Evolutionary conservation across 2,329 filamentous ascomycete genomes (phyloP).

Genomic region (Coniochaeta sp.): DNA sequence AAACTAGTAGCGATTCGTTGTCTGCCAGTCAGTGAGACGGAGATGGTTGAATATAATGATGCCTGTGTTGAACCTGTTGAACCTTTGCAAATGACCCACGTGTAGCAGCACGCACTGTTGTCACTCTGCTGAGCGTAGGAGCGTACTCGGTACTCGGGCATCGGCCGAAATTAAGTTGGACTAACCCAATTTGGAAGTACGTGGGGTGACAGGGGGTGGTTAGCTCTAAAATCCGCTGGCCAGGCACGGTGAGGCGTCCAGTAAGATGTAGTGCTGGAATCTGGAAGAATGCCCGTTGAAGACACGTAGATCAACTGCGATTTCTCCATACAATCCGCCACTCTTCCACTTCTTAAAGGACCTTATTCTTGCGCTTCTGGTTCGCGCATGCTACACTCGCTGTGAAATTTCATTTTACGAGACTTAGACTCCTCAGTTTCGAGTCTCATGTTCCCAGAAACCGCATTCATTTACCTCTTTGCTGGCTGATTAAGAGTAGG

Average conservation of each 20-base stretch:
- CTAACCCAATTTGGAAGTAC: background rate
- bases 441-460: background rate
- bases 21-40: background rate
- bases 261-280: background rate
- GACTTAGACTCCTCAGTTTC: background rate
- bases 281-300: background rate
- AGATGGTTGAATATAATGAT: background rate
- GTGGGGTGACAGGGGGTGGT: background rate
- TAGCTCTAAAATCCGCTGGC: background rate
- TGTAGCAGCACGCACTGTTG: too few species aligned
- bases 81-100: background rate
- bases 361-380: background rate
- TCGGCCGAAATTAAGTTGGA: background rate
- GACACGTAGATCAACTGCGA: conserved; percentile 3
- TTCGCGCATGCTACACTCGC: background rate
- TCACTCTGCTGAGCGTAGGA: background rate
- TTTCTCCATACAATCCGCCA: conserved; percentile 3
- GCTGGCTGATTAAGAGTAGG: background rate
- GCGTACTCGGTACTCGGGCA: background rate
- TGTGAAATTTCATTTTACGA: background rate
- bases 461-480: background rate
- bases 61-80: background rate
- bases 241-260: background rate
- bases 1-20: background rate
- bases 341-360: background rate